Evolutionary conservation across 352 stramenopile species (phyloP), one percentile per base, ranked within the genome.

Genomic region (Phytophthora aleatoria): DNA sequence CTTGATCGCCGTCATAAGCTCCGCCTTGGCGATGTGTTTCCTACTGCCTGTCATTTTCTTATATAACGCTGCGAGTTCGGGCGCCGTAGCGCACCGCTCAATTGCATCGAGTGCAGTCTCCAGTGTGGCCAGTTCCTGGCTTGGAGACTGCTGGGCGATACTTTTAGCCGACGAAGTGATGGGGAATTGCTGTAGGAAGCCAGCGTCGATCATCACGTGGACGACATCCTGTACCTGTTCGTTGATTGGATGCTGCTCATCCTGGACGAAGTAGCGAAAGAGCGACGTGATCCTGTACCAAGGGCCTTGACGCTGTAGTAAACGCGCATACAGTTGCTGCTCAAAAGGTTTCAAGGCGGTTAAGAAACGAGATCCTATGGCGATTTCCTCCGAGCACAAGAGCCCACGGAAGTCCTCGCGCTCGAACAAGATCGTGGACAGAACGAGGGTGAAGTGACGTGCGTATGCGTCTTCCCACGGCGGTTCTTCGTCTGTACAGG

Each of bases 271-370:
- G 50, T 94, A 92, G 16, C 67, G 73, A 15, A 87, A 68, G 24
- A 95, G 65, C 26, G 83, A 87, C 16, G 71, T 71, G 1, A 74
- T 82, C 60, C 85, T 87, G 60, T 90, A 90, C 87, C 87, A 95
- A 45, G 76, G 70, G 0, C 85, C 87, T 56, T 87, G 89, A 31
- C 87, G 87, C 56, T 94, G 85, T 26, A 95, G 81, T 24, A 94
- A 59, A 9, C 83, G 87, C 39, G 85, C 83, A 50, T 92, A 94
- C 26, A 95, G 52, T n/a, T 83, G 71, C 63, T 91, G 83, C 41
- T 81, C 78, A 13, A 80, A 55, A 4, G 76, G 66, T 31, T 80
- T 51, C 3, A 94, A 51, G 4, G 69, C 69, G 0, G 74, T 55
- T 2, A 94, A 71, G 49, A 90, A 92, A 1, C 64, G 50, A 1